Evolutionary conservation across 1,284 basidiomycete genomes (phyloP), one percentile per base, ranked within the genome.

Genomic region (Farysia itapuensis): DNA sequence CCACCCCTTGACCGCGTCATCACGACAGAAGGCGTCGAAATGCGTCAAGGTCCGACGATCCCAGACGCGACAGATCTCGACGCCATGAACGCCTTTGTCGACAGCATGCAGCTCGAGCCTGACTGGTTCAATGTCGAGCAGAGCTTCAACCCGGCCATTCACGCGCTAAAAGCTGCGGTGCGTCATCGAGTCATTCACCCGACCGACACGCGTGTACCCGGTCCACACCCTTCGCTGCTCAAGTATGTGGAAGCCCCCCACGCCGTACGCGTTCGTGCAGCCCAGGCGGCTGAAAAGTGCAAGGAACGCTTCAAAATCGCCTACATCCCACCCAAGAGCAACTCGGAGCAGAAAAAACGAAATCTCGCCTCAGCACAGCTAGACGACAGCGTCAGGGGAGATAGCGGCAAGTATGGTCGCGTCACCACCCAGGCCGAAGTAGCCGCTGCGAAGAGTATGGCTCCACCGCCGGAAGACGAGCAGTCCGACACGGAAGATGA

Each of bases 121-220:
- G 20, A 9, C 34, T 97, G 90, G 89, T 94, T 88, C 67, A 84
- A 87, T 51, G 83, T 87, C 0, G 79, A 81, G 1, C 79, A 85
- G 2, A 89, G 89, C 1, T 94, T 85, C 77, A 95, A 94, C 67
- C 92, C 94, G 0, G 85, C 88, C 5, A 82, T 95, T 22, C 93
- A 97, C 72, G 86, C 91, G 28, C 83, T 86, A 43, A 94, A 94
- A 72, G 90, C 95, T 78, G 92, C 92, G 3, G 85, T 93, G 60
- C 88, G 92, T 75, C 90, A 93, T 69, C 84, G 85, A 11, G 85
- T 87, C 6, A 78, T 83, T 1, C 87, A 93, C 68, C 79, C 92
- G 8, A 78, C 81, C n/a, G 80, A 79, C 2, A 81, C 88, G 43
- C 88, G 89, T 0, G 80, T 95, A 1, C 86, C 88, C 0, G 87